Conservation (phyloP, 2,329 filamentous ascomycete species). For the Elsinoe batatas region DNA sequence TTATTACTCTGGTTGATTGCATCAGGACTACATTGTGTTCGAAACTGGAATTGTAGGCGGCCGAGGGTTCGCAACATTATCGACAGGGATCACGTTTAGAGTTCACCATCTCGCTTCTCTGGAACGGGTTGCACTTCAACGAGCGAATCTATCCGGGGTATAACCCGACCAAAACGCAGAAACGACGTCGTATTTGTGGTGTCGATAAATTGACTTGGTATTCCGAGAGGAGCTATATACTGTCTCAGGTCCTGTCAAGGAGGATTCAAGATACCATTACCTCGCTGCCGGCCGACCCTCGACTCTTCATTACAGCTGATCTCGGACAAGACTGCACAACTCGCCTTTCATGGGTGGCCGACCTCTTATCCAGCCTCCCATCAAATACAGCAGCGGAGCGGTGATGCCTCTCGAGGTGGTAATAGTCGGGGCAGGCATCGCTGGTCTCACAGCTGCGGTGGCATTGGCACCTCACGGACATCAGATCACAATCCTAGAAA, state of each 20-base stretch:
- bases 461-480: slow-evolving; percentile 17
- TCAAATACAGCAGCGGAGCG: not conserved
- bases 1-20: too few species aligned
- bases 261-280: too few species aligned
- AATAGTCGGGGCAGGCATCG: slow-evolving; percentile 21
- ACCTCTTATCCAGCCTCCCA: not conserved
- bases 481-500: slow-evolving; percentile 20
- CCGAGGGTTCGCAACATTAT: too few species aligned
- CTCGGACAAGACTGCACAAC: not conserved
- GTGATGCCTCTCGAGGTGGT: slow-evolving; percentile 14
- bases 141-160: not conserved
- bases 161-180: not conserved
- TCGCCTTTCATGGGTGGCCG: slow-evolving; percentile 3
- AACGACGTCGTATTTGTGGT: not conserved
- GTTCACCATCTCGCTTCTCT: slow-evolving; percentile 1
- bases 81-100: not conserved
- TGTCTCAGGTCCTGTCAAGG: too few species aligned
- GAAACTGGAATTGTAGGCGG: too few species aligned
- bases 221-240: too few species aligned
- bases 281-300: too few species aligned
- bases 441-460: slow-evolving; percentile 19
- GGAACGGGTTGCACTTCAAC: not conserved
- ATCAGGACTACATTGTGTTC: too few species aligned
- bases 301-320: not conserved
- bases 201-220: not conserved